A percentile compares a stretch with the other conserved stretches of the same genome.
Evolutionary conservation across 169 alveolate species (phyloP).

Genomic region (Plasmodium gallinaceum): DNA sequence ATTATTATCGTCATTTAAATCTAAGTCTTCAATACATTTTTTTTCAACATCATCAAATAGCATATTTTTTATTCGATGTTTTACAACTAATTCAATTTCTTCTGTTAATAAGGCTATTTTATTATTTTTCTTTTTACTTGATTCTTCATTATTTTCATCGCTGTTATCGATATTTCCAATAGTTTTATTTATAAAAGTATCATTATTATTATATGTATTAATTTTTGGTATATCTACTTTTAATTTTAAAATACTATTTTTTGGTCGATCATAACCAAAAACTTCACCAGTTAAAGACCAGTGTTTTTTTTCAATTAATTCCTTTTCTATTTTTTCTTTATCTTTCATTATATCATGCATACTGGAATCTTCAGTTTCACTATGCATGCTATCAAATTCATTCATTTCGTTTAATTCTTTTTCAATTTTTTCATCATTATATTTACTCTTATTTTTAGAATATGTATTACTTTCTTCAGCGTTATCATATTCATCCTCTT

Average conservation of each 20-base stretch:
- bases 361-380: background rate
- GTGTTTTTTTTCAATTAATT: constrained; percentile 83
- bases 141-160: constrained; percentile 58
- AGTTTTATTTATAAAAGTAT: constrained; percentile 49
- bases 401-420: constrained; percentile 28
- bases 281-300: constrained; percentile 92
- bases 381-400: background rate
- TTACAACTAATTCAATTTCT: constrained; percentile 81
- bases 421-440: constrained; percentile 12
- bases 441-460: constrained; percentile 9
- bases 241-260: constrained; percentile 86
- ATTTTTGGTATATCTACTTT: constrained; percentile 85
- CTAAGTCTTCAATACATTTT: constrained; percentile 76
- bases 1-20: constrained; percentile 27
- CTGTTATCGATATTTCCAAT: constrained; percentile 27
- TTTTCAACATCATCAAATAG: constrained; percentile 88
- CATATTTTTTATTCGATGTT: constrained; percentile 83
- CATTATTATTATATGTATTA: constrained; percentile 54
- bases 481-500: constrained; percentile 78
- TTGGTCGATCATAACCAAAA: constrained; percentile 84
- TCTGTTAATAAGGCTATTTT: constrained; percentile 51
- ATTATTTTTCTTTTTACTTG: constrained; percentile 1
- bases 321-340: constrained; percentile 82
- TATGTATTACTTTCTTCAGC: background rate
- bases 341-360: constrained; percentile 9